Conservation (phyloP, 306 rosid genomes). For the Fragaria ananassa region DNA sequence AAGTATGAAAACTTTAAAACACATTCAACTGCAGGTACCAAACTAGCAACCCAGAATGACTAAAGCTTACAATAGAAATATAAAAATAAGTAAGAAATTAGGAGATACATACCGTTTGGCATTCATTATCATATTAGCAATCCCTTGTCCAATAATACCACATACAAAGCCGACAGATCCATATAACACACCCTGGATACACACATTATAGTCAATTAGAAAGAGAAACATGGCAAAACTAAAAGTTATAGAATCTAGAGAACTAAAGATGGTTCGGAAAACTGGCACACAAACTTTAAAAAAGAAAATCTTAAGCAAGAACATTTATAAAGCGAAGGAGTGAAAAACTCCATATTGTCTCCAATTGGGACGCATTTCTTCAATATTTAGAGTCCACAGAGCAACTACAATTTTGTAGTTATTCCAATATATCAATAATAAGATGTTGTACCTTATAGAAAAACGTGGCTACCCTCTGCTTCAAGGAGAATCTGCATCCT, state of each 20-base stretch:
- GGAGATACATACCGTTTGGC: slow-evolving; percentile 61
- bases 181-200: slow-evolving; percentile 75
- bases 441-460: slow-evolving; percentile 64
- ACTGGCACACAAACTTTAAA: not conserved
- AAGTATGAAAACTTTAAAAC: not conserved
- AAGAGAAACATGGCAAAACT: not conserved
- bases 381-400: slow-evolving; percentile 12
- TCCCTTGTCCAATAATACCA: slow-evolving; percentile 95
- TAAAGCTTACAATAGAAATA: not conserved
- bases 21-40: not conserved
- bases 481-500: slow-evolving; percentile 64
- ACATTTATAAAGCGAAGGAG: not conserved
- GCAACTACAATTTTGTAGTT: slow-evolving; percentile 3
- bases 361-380: not conserved
- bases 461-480: slow-evolving; percentile 73
- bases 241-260: not conserved
- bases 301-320: not conserved
- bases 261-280: not conserved
- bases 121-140: slow-evolving; percentile 88
- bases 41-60: not conserved
- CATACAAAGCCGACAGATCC: slow-evolving; percentile 92
- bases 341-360: not conserved
- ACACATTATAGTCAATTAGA: slow-evolving; percentile 9
- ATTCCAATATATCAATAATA: not conserved
- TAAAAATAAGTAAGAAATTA: not conserved